Evolutionary conservation across 2,329 filamentous ascomycete species (phyloP), one percentile per base, ranked within the genome.

Genomic region (Apiospora kogelbergensis): DNA sequence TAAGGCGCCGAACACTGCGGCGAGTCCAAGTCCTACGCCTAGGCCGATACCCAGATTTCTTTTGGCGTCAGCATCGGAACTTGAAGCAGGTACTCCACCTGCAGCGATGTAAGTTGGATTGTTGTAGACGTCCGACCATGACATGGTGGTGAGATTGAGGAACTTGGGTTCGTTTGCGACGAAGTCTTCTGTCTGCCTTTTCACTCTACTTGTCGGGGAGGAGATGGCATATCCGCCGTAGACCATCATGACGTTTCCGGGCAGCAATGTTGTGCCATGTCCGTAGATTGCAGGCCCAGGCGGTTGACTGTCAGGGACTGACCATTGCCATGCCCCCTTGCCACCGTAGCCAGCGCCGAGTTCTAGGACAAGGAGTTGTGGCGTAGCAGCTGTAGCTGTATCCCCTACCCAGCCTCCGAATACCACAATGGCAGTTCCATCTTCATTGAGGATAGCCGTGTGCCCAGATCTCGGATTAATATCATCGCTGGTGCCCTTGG

Each of bases 401-500:
- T 97, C 90, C 3, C 95, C 95, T 5, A 98, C 94, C 96, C 96
- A 99, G 1, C 96, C 96, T 24, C 96, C 96, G 70, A 94, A 85
- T 1, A 99, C 82, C 48, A 97, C 83, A 10, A 98, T 84, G n/a
- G 87, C 89, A 33, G 84, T 88, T 0, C 95, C 95, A 76, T 97
- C 94, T 67, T 91, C 87, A 37, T 89, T 93, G 5, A 98, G 81
- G 1, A 97, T 88, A 0, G 95, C 90, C 0, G 93, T 95, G 77
- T 99, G 96, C 0, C 96, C 96, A 4, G 95, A 97, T 68, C 96
- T 86, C 45, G 94, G 93, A 73, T 97, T 92, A 7, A 97, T 84
- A 0, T 79, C 80, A 1, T 73, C 74, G 0, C 77, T 72, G 7
- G 76, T 71, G n/a, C 80, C 81, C 69, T 84, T 84, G 20, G 86